Percentiles rank a stretch among this genome's conserved stretches.
Evolutionary conservation across 371 early-diverging fungal species (phyloP).

Genomic region (Nematocida major): DNA sequence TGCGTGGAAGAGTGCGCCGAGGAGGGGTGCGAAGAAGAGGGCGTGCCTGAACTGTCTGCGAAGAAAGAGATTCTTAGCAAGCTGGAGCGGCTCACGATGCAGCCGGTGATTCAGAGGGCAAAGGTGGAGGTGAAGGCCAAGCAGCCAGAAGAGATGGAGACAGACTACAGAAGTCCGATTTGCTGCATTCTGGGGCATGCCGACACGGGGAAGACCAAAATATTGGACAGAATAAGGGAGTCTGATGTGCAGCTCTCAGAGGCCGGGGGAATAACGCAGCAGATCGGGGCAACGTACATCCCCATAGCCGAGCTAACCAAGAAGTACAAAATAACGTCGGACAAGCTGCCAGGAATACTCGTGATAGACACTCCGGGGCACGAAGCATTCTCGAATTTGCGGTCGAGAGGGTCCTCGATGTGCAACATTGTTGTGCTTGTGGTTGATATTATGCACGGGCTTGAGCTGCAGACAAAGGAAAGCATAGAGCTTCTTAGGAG

Average conservation of each 20-base stretch:
- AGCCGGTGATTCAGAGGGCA: constrained; percentile 66
- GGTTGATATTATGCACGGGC: constrained; percentile 97
- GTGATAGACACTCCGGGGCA: constrained; percentile 99
- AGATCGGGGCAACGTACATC: constrained; percentile 99
- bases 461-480: constrained; percentile 97
- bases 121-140: constrained; percentile 61
- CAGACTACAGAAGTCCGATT: constrained; percentile 79
- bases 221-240: constrained; percentile 97
- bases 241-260: constrained; percentile 98
- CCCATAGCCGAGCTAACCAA: constrained; percentile 80
- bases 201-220: constrained; percentile 97
- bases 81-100: constrained; percentile 67
- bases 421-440: constrained; percentile 99
- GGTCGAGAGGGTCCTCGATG: constrained; percentile 91
- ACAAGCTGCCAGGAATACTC: constrained; percentile 87
- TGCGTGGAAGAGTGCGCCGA: neutral
- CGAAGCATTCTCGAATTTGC: constrained; percentile 96
- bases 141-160: constrained; percentile 55
- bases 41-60: constrained; percentile 64
- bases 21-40: neutral
- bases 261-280: constrained; percentile 99
- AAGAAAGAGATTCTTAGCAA: constrained; percentile 63
- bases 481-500: constrained; percentile 82
- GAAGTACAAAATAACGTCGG: constrained; percentile 64
- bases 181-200: constrained; percentile 99